phyloP scores from a whole-genome alignment of 345 rosid species.

The Eucalyptus leucophloia region DNA sequence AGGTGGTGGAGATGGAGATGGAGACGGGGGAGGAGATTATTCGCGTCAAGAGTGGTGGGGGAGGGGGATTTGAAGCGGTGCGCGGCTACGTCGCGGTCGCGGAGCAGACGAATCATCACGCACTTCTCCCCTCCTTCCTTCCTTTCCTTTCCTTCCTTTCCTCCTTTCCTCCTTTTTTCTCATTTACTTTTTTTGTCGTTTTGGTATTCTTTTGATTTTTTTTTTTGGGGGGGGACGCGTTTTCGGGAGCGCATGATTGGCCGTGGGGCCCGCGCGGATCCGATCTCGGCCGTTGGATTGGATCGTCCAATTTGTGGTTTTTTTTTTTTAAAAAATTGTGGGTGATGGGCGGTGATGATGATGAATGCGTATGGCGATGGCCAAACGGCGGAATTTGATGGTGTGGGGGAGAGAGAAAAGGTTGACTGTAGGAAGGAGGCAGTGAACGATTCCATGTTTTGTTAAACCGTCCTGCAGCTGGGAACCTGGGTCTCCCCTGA shows the following conservation, averaged over 20 bases:
- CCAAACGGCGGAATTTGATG: not conserved
- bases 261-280: not conserved
- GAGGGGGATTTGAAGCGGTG: not conserved
- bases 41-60: not conserved
- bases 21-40: not conserved
- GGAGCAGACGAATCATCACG: not conserved
- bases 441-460: not conserved
- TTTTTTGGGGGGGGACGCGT: not conserved
- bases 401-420: not conserved
- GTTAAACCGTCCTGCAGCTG: not conserved
- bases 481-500: not conserved
- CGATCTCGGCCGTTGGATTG: not conserved
- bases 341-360: not conserved
- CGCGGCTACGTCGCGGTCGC: not conserved
- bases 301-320: not conserved
- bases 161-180: not conserved
- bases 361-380: not conserved
- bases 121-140: not conserved
- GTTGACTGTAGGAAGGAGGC: not conserved
- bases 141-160: not conserved
- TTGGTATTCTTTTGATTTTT: not conserved
- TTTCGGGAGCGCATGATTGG: not conserved
- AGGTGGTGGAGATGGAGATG: not conserved
- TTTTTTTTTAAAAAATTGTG: accelerated
- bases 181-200: not conserved